Evolutionary conservation across 2,329 filamentous ascomycete species (phyloP).

Genomic region (Emericellopsis atlantica): DNA sequence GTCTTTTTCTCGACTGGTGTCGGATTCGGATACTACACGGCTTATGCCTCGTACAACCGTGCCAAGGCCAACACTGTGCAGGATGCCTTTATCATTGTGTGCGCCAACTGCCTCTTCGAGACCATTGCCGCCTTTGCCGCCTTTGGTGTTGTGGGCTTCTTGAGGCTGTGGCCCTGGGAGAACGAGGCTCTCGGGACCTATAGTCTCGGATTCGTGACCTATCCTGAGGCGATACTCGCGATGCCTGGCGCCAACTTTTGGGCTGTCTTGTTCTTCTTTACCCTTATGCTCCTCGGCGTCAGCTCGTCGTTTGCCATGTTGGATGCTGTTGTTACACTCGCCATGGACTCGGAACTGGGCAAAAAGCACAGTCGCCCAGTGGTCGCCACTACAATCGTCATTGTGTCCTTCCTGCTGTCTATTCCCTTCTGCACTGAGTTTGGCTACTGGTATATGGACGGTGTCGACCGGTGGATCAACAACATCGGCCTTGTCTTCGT

Average conservation of each 20-base stretch:
- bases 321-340: conserved; percentile 39
- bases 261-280: conserved; percentile 45
- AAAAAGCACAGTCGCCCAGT: conserved; percentile 31
- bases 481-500: conserved; percentile 41
- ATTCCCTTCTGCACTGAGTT: conserved; percentile 45
- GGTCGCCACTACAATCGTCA: conserved; percentile 34
- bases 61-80: conserved; percentile 44
- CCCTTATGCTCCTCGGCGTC: conserved; percentile 42
- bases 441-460: conserved; percentile 40
- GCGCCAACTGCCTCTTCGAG: conserved; percentile 43
- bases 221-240: conserved; percentile 40
- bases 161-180: conserved; percentile 20
- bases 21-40: conserved; percentile 45
- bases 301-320: conserved; percentile 47
- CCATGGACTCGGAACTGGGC: conserved; percentile 27
- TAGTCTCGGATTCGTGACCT: conserved; percentile 41
- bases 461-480: conserved; percentile 43
- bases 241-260: conserved; percentile 46
- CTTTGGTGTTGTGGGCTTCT: conserved; percentile 40
- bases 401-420: conserved; percentile 39
- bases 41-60: conserved; percentile 45
- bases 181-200: conserved; percentile 34
- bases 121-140: conserved; percentile 33
- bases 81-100: conserved; percentile 41
- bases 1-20: conserved; percentile 42